phyloP scores from a whole-genome alignment of 441 rosid genomes.

The Iberis amara region DNA sequence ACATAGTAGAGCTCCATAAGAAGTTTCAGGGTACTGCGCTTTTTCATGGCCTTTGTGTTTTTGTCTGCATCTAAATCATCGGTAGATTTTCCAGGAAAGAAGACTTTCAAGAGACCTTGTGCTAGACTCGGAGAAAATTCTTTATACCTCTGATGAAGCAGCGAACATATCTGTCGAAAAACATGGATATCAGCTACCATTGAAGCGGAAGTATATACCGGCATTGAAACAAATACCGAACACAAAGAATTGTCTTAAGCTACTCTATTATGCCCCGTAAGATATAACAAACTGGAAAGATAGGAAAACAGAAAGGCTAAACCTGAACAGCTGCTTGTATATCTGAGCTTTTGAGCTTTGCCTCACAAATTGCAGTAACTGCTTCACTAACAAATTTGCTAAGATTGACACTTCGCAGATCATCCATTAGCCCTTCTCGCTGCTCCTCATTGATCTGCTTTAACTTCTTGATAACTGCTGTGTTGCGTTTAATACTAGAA shows the following conservation, averaged over 20 bases:
- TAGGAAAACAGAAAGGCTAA: slow-evolving; percentile 22
- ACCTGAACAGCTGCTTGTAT: slow-evolving; percentile 98
- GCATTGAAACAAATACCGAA: neutral
- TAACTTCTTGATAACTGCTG: slow-evolving; percentile 84
- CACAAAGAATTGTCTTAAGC: neutral
- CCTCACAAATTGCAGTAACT: slow-evolving; percentile 93
- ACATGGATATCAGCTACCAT: slow-evolving; percentile 31
- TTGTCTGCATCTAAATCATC: slow-evolving; percentile 83
- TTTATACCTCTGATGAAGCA: slow-evolving; percentile 94
- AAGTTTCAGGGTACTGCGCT: slow-evolving; percentile 81
- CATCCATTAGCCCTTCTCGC: slow-evolving; percentile 92
- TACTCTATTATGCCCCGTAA: slow-evolving; percentile 1
- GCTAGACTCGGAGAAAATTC: slow-evolving; percentile 84
- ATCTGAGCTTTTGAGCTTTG: slow-evolving; percentile 88
- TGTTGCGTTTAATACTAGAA: slow-evolving; percentile 93
- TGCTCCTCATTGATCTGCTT: slow-evolving; percentile 95
- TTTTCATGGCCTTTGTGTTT: slow-evolving; percentile 88
- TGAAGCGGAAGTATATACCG: too few species aligned
- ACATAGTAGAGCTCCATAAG: slow-evolving; percentile 91
- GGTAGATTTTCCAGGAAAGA: slow-evolving; percentile 87
- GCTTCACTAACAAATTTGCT: slow-evolving; percentile 98
- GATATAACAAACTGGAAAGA: slow-evolving; percentile 9
- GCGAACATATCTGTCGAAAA: slow-evolving; percentile 71
- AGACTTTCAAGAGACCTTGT: slow-evolving; percentile 85
- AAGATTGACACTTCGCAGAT: slow-evolving; percentile 70